Percentiles rank a stretch among this genome's conserved stretches.
Evolutionary conservation across 148 eudicot species (phyloP).

Genomic region (Cornus kousa): DNA sequence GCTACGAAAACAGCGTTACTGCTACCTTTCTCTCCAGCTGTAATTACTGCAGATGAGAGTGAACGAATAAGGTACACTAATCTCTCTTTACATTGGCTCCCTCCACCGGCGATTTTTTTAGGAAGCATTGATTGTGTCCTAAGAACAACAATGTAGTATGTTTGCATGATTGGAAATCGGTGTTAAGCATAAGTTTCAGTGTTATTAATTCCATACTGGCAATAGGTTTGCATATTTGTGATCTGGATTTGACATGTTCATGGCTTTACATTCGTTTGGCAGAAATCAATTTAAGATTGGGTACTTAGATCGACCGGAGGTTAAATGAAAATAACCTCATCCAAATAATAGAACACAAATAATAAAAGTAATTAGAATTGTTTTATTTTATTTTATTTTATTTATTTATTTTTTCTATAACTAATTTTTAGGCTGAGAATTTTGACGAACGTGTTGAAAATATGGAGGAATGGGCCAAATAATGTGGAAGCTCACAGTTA

Average conservation of each 20-base stretch:
- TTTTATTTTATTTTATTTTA: no score
- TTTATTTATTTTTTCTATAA: no score
- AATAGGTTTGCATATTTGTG: not conserved
- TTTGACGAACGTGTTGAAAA: no score
- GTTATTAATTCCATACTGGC: not conserved
- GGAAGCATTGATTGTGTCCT: not conserved
- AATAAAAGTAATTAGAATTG: no score
- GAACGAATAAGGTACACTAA: conserved; percentile 73
- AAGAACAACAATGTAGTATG: not conserved
- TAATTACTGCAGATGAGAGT: conserved; percentile 82
- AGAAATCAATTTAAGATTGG: not conserved
- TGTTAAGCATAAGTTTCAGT: not conserved
- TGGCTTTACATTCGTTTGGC: not conserved
- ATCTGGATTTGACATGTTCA: not conserved
- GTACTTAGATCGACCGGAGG: not conserved
- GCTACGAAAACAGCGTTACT: conserved; percentile 67
- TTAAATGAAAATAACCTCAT: not conserved
- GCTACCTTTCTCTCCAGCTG: conserved; percentile 79
- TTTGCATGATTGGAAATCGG: not conserved
- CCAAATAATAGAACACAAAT: no score
- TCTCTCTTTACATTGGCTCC: not conserved
- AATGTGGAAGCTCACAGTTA: no score
- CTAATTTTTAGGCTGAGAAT: no score
- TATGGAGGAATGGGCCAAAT: no score
- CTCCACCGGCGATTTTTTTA: no score